Evolutionary conservation across 495 filamentous ascomycete species (phyloP), one percentile per base, ranked within the genome.

Genomic region (Recurvomyces mirabilis): DNA sequence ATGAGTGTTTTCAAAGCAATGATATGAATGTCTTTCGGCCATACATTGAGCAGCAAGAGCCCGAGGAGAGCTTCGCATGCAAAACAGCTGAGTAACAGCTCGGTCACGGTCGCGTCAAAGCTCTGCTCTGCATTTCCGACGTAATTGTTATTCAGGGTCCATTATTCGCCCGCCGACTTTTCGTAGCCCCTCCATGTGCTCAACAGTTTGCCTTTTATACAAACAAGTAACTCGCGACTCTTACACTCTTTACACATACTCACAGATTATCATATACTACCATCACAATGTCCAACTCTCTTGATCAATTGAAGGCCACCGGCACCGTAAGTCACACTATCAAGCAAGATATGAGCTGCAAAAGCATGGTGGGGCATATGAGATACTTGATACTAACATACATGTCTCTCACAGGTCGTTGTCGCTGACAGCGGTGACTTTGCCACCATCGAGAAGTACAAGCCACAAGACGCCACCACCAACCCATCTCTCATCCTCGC

Each of bases 381-480:
- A n/a, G n/a, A n/a, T n/a, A n/a, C n/a, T n/a, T n/a, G n/a, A n/a
- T n/a, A 42, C 26, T 26, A 28, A 26, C 52, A 34, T 37, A 44
- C 32, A 47, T 22, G 28, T 49, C 17, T 31, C 35, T 26, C 29
- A 39, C 48, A 89, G 80, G 84, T 84, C 45, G 89, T 95, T 60
- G 87, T 95, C 65, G 88, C 86, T 67, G 91, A 96, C 71, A 93
- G 87, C 65, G 91, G 88, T 79, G 82, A 81, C 57, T 66, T 68
- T 48, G 61, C 69, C 77, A 84, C 88, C 60, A 99, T 99, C 65
- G 87, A 73, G 75, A 96, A 99, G 73, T 99, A 99, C 78, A 91
- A 94, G 78, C 91, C 91, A 43, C 88, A 95, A 77, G 91, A 99
- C 82, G 91, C 88, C 58, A 95, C 88, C 61, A 99, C 91, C 66